Evolutionary conservation across 139 green algal genomes (phyloP), one percentile per base, ranked within the genome.

Genomic region (Chlamydomonas eustigma): DNA sequence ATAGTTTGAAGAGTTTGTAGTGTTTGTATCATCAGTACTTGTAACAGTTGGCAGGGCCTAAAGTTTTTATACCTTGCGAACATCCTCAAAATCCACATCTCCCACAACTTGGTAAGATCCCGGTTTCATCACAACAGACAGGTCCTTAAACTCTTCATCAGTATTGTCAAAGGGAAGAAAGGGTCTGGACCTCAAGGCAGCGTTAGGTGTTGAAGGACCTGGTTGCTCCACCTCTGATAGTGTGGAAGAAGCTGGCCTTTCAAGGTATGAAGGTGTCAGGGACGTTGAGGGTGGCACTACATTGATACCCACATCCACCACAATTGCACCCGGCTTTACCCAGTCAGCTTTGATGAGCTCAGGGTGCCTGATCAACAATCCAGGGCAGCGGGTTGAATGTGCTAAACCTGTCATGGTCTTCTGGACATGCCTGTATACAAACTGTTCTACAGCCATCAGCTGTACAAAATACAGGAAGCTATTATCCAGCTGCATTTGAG

Each of bases 231-330:
- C 36, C 68, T 18, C 44, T 18, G 44, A 18, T 3, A 35, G 5
- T 25, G 35, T 38, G 39, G 37, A 37, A 12, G 3, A 37, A 75
- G 37, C 34, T 38, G 5, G 35, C 24, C 37, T 38, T 50, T 68
- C 63, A 32, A 30, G 44, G 3, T 51, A 28, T 64, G 2, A 3
- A 1, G 6, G 4, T 1, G 30, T 34, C 22, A 24, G 2, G 36
- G 35, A 33, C 33, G 78, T 63, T 50, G 32, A 0, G 44, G 31
- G 8, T 30, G 82, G 25, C 97, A 85, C 44, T 2, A 94, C 91
- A 76, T 99, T 99, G 77, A 97, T 98, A 30, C 95, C 95, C 5
- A 98, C 92, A 76, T 98, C 95, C 6, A 98, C 88, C 2, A 98
- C 92, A 18, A 93, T 91, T 0, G 90, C 90, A 0, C 95, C 95